A percentile compares a stretch with the other conserved stretches of the same genome.
Conservation (phyloP, 192 early-diverging fungal genomes). For the Entomortierella lignicola region DNA sequence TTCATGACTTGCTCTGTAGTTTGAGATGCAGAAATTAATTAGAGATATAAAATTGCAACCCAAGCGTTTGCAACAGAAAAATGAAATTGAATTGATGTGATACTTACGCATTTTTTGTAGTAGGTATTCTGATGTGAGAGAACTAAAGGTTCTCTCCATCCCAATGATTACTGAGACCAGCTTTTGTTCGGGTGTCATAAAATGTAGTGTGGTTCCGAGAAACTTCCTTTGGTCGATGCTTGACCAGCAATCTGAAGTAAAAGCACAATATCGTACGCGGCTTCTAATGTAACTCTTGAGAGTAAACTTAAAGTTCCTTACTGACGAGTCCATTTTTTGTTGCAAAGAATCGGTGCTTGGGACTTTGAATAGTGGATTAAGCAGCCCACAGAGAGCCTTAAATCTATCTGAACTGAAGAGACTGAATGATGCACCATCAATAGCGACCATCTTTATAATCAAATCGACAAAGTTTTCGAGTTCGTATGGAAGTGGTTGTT, state of each 20-base stretch:
- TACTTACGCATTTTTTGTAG: slow-evolving; percentile 10
- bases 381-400: neutral
- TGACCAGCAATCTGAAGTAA: slow-evolving; percentile 11
- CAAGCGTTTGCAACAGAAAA: neutral
- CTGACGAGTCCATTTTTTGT: neutral
- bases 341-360: slow-evolving; percentile 1
- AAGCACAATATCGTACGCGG: neutral
- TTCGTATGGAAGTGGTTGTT: slow-evolving; percentile 6
- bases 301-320: neutral
- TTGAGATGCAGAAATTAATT: too few relatives aligned
- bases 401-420: neutral
- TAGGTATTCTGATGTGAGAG: slow-evolving; percentile 3
- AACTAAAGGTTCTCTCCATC: neutral
- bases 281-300: neutral
- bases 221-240: slow-evolving; percentile 21
- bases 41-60: neutral
- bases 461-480: neutral
- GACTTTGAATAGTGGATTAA: slow-evolving; percentile 1
- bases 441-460: neutral
- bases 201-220: slow-evolving; percentile 1
- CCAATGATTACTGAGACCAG: slow-evolving; percentile 8
- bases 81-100: neutral
- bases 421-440: neutral
- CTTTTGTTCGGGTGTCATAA: neutral
- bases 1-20: too few relatives aligned